Evolutionary conservation across 768 basidiomycete species (phyloP), one percentile per base, ranked within the genome.

Genomic region (Phanerodontia chrysosporium): DNA sequence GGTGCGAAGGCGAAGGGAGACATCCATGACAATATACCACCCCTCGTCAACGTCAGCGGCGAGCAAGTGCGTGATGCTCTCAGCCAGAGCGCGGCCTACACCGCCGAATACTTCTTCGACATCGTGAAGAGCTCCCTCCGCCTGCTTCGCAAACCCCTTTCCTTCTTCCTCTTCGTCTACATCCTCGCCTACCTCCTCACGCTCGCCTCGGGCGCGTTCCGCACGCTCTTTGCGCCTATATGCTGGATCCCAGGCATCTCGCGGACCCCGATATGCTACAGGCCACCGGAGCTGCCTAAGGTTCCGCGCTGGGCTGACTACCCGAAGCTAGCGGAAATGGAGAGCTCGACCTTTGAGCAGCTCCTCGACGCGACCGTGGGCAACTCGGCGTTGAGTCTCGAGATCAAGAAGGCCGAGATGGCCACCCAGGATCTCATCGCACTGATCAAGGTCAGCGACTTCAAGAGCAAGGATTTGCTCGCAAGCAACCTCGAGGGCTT

Each of bases 371-470:
- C 84, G 48, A 76, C 84, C 0, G 76, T 79, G 0, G 83, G 85
- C 1, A 80, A 83, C 0, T 82, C 85, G 0, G 77, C 76, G 5
- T 68, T 92, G 36, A 82, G 87, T 4, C 67, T 89, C 45, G 82
- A 89, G 57, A 80, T 92, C 62, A 84, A 89, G 72, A 86, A 84
- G 69, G 85, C 88, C 14, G 86, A 91, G 64, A 85, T 91, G 81
- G 90, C 89, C 14, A 88, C 86, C 1, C 74, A 71, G 24, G 90
- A 92, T 67, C 75, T 92, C 53, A 73, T 81, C 14, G 78, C 82
- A 5, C 75, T 89, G 28, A 84, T 91, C 16, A 78, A 77, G 16
- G 71, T 79, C 59, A 92, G 90, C 68, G 74, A 85, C 16, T 69
- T 92, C 65, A 80, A 74, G 58, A 81, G 82, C 24, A 83, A 75